Conservation (phyloP, 1,284 basidiomycete genomes). For the Mycena sp. region DNA sequence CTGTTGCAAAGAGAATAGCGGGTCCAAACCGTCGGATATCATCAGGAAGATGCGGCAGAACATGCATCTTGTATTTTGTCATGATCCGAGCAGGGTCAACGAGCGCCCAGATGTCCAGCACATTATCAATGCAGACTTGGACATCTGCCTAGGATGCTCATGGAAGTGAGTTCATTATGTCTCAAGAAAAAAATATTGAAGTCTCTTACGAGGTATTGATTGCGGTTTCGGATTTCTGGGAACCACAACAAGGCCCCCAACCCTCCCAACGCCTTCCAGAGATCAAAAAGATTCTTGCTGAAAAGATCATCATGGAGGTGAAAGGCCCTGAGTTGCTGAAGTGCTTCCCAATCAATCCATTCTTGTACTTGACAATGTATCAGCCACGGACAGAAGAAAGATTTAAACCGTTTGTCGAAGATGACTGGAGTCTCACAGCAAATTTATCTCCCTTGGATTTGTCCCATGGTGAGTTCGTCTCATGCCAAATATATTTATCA, state of each 20-base stretch:
- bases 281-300: conserved; percentile 25
- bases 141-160: conserved; percentile 47
- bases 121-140: conserved; percentile 38
- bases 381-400: conserved; percentile 36
- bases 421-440: conserved; percentile 36
- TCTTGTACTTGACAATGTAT: conserved; percentile 46
- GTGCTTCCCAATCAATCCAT: conserved; percentile 47
- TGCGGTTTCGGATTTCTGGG: conserved; percentile 44
- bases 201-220: conserved; percentile 46
- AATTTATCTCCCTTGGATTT: conserved; percentile 36
- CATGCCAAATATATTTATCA: conserved; percentile 50
- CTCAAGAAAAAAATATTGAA: too few species aligned
- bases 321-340: conserved; percentile 44
- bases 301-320: conserved; percentile 33
- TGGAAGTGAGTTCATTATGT: too few species aligned
- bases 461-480: conserved; percentile 36
- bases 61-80: conserved; percentile 47
- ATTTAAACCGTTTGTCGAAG: conserved; percentile 39
- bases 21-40: conserved; percentile 48
- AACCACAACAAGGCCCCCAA: conserved; percentile 47
- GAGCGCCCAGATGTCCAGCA: conserved; percentile 41
- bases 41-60: conserved; percentile 42
- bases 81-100: conserved; percentile 42
- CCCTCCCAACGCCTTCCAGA: conserved; percentile 45
- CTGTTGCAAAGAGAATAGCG: conserved; percentile 42